Evolutionary conservation across 192 early-diverging fungal genomes (phyloP).

Genomic region (Cetraspora pellucida): DNA sequence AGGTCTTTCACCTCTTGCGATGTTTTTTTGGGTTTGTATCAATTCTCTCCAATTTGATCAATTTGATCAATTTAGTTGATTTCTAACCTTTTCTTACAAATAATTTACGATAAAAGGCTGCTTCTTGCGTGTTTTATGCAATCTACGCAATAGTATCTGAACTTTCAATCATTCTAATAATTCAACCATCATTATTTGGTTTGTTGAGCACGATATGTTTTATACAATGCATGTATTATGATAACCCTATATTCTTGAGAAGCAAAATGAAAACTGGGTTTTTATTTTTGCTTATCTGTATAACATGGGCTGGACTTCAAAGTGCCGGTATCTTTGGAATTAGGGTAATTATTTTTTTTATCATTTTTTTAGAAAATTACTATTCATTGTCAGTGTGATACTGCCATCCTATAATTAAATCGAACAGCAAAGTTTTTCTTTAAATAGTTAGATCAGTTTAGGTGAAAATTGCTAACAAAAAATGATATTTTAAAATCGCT

Average conservation of each 20-base stretch:
- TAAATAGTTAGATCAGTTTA: no score
- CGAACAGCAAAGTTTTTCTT: no score
- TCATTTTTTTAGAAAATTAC: no score
- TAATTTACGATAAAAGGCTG: neutral
- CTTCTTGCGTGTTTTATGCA: constrained; percentile 35
- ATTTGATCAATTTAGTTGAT: no score
- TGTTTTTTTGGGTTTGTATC: no score
- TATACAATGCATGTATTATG: constrained; percentile 39
- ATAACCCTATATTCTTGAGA: neutral
- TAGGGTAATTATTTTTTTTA: neutral
- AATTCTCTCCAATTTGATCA: no score
- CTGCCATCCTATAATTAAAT: no score
- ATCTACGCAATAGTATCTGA: constrained; percentile 37
- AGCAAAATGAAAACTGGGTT: neutral
- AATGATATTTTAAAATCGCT: no score
- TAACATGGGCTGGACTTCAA: neutral
- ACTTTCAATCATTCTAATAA: constrained; percentile 41
- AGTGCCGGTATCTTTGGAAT: neutral
- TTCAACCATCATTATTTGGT: constrained; percentile 44
- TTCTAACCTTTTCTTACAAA: no score
- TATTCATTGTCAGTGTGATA: no score
- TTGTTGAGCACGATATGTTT: constrained; percentile 34
- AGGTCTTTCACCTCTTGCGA: no score
- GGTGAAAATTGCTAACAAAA: no score
- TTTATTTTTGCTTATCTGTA: neutral